Base-by-base conservation (phyloP, 768 basidiomycete genomes). In the Xerocomus spinulosus region DNA sequence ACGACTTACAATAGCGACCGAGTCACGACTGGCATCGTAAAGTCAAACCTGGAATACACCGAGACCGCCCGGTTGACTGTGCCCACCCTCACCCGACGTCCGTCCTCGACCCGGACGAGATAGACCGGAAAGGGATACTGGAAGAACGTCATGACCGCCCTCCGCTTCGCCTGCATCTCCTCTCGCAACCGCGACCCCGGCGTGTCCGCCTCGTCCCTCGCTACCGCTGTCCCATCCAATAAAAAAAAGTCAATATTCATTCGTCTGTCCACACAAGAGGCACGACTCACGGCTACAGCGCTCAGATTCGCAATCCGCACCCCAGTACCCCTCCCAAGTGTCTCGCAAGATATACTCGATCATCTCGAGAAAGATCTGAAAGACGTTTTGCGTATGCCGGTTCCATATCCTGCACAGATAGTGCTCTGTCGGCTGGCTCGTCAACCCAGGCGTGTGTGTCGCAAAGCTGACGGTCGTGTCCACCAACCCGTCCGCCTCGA, bases 401-500 rank as follows among this genome's bases (percentile, higher is more conserved):
- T 50, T 44, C 61, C 62, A 64, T 3, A 42, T 30, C n/a, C 61
- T 56, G 24, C 61, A 63, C 9, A 62, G 20, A 38, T 52, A 56
- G 38, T 55, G 58, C 9, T 53, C 42, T 13, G 9, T 49, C 29
- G 58, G 46, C 9, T 35, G 9, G 4, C 23, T 8, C 41, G 21
- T 1, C 40, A 61, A 30, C 26, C 34, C 7, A 1, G 42, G 6
- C 0, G 17, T 10, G 2, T 5, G 49, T 26, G 51, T 55, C n/a
- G 17, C 12, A 5, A 56, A 21, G 28, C 34, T 45, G 25, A 64
- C 28, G 8, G 12, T 40, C 1, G 47, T 57, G 15, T 43, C 23
- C 12, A 7, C 32, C 20, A 63, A 21, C 2, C 57, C 57, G 0
- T 56, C 26, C 1, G 32, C 50, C 18, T 36, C 53, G 12, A 64